Conservation (phyloP, 1,284 basidiomycete genomes). For the Phellopilus nigrolimitatus region DNA sequence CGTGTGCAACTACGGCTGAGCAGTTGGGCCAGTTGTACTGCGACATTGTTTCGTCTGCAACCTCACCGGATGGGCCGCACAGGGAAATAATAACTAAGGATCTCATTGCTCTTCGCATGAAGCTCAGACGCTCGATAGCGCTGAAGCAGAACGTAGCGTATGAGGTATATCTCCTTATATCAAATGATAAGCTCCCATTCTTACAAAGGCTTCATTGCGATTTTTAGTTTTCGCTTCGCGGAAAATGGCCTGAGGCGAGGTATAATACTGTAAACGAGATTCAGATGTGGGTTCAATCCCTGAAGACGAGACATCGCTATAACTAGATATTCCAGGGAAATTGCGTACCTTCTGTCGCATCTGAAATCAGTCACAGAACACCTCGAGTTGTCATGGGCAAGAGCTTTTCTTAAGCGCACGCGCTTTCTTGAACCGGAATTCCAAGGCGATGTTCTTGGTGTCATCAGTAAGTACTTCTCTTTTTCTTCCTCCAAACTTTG, state of each 20-base stretch:
- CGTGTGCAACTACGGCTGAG: constrained; percentile 55
- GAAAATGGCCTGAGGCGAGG: constrained; percentile 63
- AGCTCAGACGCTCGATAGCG: constrained; percentile 53
- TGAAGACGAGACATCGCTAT: neutral
- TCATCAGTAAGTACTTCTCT: constrained; percentile 52
- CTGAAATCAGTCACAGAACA: constrained; percentile 60
- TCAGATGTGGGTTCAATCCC: constrained; percentile 45
- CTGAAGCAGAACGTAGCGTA: constrained; percentile 58
- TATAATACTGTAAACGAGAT: constrained; percentile 63
- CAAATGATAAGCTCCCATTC: neutral
- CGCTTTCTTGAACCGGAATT: constrained; percentile 77
- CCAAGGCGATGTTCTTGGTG: constrained; percentile 77
- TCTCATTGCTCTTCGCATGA: constrained; percentile 58
- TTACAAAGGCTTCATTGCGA: neutral
- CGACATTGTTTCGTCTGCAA: constrained; percentile 60
- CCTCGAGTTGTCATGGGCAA: constrained; percentile 68
- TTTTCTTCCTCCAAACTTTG: neutral
- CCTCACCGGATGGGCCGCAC: constrained; percentile 42
- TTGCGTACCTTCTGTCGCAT: constrained; percentile 58
- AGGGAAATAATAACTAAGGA: constrained; percentile 50
- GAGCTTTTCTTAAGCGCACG: constrained; percentile 71
- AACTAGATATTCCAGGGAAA: constrained; percentile 39
- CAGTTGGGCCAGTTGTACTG: constrained; percentile 66
- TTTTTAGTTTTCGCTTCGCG: constrained; percentile 58
- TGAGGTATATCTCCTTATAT: constrained; percentile 43